Percentiles rank a stretch among this genome's conserved stretches.
Evolutionary conservation across 192 early-diverging fungal genomes (phyloP).

Genomic region (Coemansia umbellata): DNA sequence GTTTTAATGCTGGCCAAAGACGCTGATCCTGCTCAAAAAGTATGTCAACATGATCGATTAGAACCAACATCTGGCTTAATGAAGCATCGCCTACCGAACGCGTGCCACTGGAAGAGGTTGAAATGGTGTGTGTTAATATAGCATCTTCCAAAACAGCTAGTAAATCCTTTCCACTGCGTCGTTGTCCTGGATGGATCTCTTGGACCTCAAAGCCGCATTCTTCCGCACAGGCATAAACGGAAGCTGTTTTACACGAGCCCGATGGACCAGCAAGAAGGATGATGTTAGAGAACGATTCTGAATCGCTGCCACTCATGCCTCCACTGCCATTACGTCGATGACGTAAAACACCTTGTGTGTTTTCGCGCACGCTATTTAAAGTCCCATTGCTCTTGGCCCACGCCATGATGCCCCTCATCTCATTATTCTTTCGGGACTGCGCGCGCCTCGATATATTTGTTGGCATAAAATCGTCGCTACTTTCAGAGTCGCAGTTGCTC

Average conservation of each 20-base stretch:
- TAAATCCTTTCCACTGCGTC: conserved; percentile 71
- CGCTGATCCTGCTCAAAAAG: conserved; percentile 78
- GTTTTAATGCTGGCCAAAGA: conserved; percentile 68
- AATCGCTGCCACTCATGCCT: conserved; percentile 36
- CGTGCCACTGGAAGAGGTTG: conserved; percentile 1
- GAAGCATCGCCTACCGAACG: neutral
- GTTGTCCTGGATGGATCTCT: conserved; percentile 67
- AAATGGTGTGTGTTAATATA: conserved; percentile 73
- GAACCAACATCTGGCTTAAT: conserved; percentile 60
- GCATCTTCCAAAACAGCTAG: conserved; percentile 61
- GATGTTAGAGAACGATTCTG: conserved; percentile 49
- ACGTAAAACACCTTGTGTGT: neutral
- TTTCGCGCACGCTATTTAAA: conserved; percentile 25
- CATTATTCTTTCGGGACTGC: neutral
- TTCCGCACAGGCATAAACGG: conserved; percentile 67
- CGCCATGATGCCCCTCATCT: conserved; percentile 21
- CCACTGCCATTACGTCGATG: conserved; percentile 22
- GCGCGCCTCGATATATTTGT: neutral
- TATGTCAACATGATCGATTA: conserved; percentile 83
- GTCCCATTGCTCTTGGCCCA: conserved; percentile 42
- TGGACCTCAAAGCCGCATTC: conserved; percentile 72
- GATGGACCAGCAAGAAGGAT: conserved; percentile 64
- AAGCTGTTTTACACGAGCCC: conserved; percentile 70
- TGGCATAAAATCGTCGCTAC: conserved; percentile 45
- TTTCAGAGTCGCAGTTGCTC: conserved; percentile 1